Base-by-base conservation (phyloP, 805 yeast genomes). In the Spathaspora hagerdaliae region DNA sequence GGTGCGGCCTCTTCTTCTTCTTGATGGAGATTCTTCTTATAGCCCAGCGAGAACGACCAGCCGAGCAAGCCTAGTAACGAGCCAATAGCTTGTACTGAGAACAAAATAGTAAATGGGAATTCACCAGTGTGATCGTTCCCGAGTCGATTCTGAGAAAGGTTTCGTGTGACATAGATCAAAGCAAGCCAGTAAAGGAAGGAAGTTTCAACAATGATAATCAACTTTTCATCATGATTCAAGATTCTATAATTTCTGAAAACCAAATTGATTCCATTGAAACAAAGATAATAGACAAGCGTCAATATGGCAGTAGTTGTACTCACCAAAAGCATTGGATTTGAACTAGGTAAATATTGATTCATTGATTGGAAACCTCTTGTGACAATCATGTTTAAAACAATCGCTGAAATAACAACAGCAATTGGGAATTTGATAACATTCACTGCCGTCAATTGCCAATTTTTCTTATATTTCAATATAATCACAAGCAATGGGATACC, bases 121-220 rank as follows among this genome's bases (percentile, higher is more conserved):
- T 77, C 77, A 2, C 87, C 89, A 1, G 73, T 67, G 53, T 79
- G 83, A 34, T 74, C 73, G 34, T 72, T 66, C 1, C 69, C 63
- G 19, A 62, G 48, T 45, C 47, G 57, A 51, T 75, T 74, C 38
- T 74, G 72, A 27, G 73, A 57, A 24, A 78, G 69, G 7, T 86
- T 83, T 11, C 73, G 62, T 43, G 75, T 69, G 2, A 71, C 61
- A 44, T 50, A 59, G 7, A 83, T 56, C 43, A 85, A 68, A 0
- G 65, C 52, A 1, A 74, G 43, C 96, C 96, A 89, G 46, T 75
- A 65, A 3, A 77, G 47, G 32, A 77, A 59, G 31, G 82, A 74
- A 10, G 78, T 61, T 60, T 85, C 85, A 10, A 70, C 36, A n/a
- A 71, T 61, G 10, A 70, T 60, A 31, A 69, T 55, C 48, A 71